Conservation (phyloP, 108 stramenopile genomes). For the Cyclotella sp. region DNA sequence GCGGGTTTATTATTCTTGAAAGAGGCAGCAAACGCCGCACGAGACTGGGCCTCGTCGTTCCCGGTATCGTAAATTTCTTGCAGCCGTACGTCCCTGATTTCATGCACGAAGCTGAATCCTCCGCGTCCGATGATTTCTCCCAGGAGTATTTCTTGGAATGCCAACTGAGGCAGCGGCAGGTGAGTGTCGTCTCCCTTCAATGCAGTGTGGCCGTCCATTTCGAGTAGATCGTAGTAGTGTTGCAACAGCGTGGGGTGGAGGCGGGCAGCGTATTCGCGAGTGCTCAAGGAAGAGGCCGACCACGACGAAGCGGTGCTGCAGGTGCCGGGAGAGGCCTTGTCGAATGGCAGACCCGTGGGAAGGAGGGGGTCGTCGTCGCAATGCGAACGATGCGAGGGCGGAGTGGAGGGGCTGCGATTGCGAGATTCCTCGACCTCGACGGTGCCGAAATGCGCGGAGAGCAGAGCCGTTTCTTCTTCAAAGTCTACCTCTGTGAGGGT, state of each 20-base stretch:
- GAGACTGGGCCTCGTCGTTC: slow-evolving; percentile 53
- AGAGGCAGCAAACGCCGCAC: slow-evolving; percentile 58
- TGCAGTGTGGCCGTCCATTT: slow-evolving; percentile 2
- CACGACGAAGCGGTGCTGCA: slow-evolving; percentile 15
- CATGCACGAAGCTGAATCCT: slow-evolving; percentile 77
- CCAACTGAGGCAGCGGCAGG: slow-evolving; percentile 35
- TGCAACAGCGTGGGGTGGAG: slow-evolving; percentile 32
- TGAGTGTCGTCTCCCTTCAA: background rate
- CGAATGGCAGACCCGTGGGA: background rate
- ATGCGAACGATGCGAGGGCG: background rate
- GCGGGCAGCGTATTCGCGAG: slow-evolving; percentile 18
- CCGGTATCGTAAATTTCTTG: slow-evolving; percentile 79
- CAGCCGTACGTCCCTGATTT: slow-evolving; percentile 65
- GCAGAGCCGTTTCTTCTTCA: slow-evolving; percentile 2
- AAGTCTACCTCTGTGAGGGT: slow-evolving; percentile 11
- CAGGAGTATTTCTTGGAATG: slow-evolving; percentile 63
- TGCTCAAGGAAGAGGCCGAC: slow-evolving; percentile 3
- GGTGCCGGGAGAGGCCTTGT: slow-evolving; percentile 5
- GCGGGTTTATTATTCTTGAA: slow-evolving; percentile 47
- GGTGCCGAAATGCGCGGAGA: slow-evolving; percentile 3
- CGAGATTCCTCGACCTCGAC: background rate
- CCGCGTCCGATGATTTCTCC: slow-evolving; percentile 78
- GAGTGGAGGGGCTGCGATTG: background rate
- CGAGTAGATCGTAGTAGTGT: slow-evolving; percentile 43
- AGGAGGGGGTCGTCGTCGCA: background rate